phyloP scores from a whole-genome alignment of 2,329 filamentous ascomycete genomes.

The Teratosphaeria epicoccoides region DNA sequence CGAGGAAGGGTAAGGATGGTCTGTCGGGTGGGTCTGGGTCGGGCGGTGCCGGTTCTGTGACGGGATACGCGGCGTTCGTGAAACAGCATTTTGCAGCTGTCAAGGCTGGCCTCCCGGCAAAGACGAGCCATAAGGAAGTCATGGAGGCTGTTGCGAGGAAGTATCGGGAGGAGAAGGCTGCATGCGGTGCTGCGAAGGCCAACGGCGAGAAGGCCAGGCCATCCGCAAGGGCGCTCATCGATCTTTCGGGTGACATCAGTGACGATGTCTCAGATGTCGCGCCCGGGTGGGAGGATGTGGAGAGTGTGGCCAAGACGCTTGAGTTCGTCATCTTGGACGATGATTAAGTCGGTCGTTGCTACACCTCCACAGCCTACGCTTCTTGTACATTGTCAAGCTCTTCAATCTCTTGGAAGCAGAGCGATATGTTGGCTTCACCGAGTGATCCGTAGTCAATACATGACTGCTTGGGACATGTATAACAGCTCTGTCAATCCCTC shows the following conservation, averaged over 20 bases:
- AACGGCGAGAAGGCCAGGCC: not conserved
- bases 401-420: too few relatives aligned
- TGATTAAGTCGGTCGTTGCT: not conserved
- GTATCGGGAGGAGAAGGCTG: conserved; percentile 44
- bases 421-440: too few relatives aligned
- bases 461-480: too few relatives aligned
- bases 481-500: too few relatives aligned
- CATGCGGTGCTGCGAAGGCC: not conserved
- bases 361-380: not conserved
- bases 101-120: conserved; percentile 45
- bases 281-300: not conserved
- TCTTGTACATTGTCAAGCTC: too few relatives aligned
- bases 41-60: conserved; percentile 24
- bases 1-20: conserved; percentile 33
- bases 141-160: conserved; percentile 56
- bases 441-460: too few relatives aligned
- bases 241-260: not conserved
- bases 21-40: not conserved
- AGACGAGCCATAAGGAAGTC: conserved; percentile 51
- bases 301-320: not conserved
- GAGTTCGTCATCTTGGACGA: not conserved
- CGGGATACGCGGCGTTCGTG: conserved; percentile 48
- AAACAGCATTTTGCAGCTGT: conserved; percentile 58
- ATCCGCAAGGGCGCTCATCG: not conserved
- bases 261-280: not conserved